Conservation (phyloP, 1,139 yeast genomes). For the Debaryomycetaceae sp. region DNA sequence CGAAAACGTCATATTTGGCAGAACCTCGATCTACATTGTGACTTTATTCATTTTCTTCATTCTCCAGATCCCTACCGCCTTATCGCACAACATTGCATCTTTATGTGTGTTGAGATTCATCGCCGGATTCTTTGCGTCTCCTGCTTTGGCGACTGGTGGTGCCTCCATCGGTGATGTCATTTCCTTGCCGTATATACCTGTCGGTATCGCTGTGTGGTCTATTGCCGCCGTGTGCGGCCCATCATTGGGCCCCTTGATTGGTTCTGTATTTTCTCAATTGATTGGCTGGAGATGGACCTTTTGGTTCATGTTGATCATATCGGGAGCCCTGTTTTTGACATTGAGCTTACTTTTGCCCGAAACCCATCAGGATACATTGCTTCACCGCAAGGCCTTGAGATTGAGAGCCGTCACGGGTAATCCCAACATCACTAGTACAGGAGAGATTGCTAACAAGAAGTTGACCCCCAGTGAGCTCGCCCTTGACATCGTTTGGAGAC, state of each 20-base stretch:
- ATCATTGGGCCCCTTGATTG: constrained; percentile 33
- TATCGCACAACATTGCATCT: constrained; percentile 25
- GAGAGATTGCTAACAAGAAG: constrained; percentile 21
- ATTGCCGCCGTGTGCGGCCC: constrained; percentile 36
- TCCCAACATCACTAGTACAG: constrained; percentile 23
- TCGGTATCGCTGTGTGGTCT: constrained; percentile 32
- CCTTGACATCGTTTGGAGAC: constrained; percentile 46
- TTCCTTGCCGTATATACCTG: constrained; percentile 24
- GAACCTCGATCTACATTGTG: constrained; percentile 36
- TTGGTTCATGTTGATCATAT: constrained; percentile 32
- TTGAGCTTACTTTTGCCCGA: constrained; percentile 32
- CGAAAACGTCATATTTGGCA: constrained; percentile 45
- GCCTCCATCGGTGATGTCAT: constrained; percentile 28
- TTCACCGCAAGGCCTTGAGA: constrained; percentile 32
- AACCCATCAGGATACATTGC: constrained; percentile 29
- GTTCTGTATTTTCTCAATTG: constrained; percentile 25
- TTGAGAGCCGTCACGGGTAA: constrained; percentile 34
- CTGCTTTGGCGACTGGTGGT: constrained; percentile 33
- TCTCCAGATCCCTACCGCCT: constrained; percentile 32
- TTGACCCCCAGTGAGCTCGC: constrained; percentile 19
- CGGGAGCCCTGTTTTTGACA: constrained; percentile 23
- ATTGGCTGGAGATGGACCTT: constrained; percentile 38
- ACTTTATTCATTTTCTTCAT: constrained; percentile 29
- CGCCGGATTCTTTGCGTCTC: constrained; percentile 31
- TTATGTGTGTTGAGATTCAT: constrained; percentile 28